These are phyloP conservation scores for Scopulariopsis brevicaulis DNA, from an alignment of 2,329 filamentous ascomycete species.

Conservation along the genomic window DNA sequence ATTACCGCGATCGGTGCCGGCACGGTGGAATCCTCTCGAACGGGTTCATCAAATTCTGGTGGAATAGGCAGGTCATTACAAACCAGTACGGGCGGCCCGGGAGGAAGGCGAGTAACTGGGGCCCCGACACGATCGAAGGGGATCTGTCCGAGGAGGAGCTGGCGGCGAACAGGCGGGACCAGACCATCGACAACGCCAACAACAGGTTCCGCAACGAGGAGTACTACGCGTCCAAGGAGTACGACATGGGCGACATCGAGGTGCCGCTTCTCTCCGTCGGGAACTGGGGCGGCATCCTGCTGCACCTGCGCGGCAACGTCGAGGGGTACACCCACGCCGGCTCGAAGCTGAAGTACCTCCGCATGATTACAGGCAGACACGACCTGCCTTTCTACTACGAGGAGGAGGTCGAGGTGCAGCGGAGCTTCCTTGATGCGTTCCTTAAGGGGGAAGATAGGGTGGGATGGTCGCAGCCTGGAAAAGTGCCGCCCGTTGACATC, in stretches of 20 bases:
- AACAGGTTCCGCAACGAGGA: constrained; percentile 44
- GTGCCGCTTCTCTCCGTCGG: constrained; percentile 56
- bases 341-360: constrained; percentile 56
- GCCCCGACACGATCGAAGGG: constrained; percentile 42
- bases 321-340: constrained; percentile 53
- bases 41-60: constrained; percentile 52
- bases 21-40: constrained; percentile 52
- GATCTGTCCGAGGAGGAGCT: constrained; percentile 36
- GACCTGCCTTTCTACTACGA: constrained; percentile 63
- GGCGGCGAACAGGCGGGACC: constrained; percentile 32
- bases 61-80: constrained; percentile 52
- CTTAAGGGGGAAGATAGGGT: constrained; percentile 53
- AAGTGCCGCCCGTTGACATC: constrained; percentile 47
- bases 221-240: constrained; percentile 35
- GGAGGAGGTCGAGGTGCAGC: constrained; percentile 57
- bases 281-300: constrained; percentile 60
- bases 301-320: constrained; percentile 60
- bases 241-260: constrained; percentile 51
- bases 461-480: constrained; percentile 40
- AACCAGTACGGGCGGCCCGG: constrained; percentile 51
- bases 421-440: constrained; percentile 59
- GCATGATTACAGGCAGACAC: constrained; percentile 59
- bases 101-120: constrained; percentile 34
- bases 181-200: constrained; percentile 23
- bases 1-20: constrained; percentile 43